Evolutionary conservation across 371 early-diverging fungal species (phyloP).

Genomic region (Mortierella sp.): DNA sequence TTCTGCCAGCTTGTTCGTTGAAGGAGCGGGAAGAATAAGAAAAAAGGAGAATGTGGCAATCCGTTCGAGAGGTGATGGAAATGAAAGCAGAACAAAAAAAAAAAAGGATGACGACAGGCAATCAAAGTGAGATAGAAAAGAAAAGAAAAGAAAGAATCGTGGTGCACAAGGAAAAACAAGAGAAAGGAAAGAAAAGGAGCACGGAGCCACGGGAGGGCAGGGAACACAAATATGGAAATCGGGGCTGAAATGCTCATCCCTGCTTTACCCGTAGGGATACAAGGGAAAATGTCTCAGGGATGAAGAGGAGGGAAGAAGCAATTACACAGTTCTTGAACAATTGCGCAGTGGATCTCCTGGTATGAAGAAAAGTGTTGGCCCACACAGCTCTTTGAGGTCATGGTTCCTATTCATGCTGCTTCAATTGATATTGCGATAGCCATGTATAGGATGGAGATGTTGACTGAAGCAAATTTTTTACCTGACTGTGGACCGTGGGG

Average conservation of each 20-base stretch:
- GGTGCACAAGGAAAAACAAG: neutral
- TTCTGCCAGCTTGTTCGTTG: too few species aligned
- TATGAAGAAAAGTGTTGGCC: too few species aligned
- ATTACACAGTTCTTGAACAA: neutral
- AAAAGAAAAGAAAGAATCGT: neutral
- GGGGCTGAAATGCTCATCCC: neutral
- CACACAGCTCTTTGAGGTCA: too few species aligned
- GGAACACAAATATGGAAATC: neutral
- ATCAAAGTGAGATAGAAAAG: neutral
- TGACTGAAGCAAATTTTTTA: neutral
- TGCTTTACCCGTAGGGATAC: neutral
- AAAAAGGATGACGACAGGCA: neutral
- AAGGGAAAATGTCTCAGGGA: neutral
- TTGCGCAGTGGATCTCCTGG: too few species aligned
- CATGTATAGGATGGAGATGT: too few species aligned
- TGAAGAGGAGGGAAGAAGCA: neutral
- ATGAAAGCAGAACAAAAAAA: neutral
- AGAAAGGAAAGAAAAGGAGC: neutral
- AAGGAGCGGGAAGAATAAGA: neutral
- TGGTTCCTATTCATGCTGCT: too few species aligned
- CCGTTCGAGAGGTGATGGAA: too few species aligned
- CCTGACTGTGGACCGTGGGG: neutral
- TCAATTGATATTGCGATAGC: too few species aligned
- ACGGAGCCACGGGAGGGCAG: neutral
- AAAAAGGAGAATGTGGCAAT: neutral